Base-by-base conservation (phyloP, 2,329 filamentous ascomycete genomes). In the Cryoendolithus antarcticus region DNA sequence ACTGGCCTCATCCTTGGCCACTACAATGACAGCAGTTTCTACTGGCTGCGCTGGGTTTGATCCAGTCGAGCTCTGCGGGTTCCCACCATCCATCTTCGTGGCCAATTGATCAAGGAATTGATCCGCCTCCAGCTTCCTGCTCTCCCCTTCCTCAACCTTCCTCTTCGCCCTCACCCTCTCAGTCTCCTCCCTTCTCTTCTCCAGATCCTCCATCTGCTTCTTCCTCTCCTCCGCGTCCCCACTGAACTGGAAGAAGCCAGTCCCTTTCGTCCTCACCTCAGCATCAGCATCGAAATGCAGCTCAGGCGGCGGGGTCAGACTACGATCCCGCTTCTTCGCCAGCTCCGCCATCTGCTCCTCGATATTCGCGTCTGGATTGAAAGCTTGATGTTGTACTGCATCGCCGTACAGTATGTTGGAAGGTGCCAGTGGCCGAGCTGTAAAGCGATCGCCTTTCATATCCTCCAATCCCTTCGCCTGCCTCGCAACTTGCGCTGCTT, bases 181-280 rank as follows among this genome's bases (percentile, higher is more conserved):
- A 37, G 84, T 91, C 54, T 76, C 73, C 45, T 67, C 62, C 42
- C 83, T 69, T 58, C 86, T 78, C 49, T 70, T 67, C 46, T 76
- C 72, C 40, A 95, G 64, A 33, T 70, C 72, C 48, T 74, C 70
- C 84, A 96, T 94, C 69, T 96, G 84, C 52, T 62, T 61, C 55
- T 79, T 68, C 35, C 74, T 62, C 47, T 69, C 67, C 48, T 73
- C 77, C 54, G 81, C 78, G 59, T 93, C 82, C 48, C 73, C 74
- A 42, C 80, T 85, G 57, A 98, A 96, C 41, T 82, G 78, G 65
- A 86, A 95, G 63, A 96, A 98, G 0, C 84, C 91, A 0, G 83
- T 84, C 3, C 91, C 91, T 52, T 91, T 89, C 33, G 77, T 85
- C 44, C 91, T 71, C 35, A 94, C 77, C 69, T 98, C 91, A 44